Conservation (phyloP, 116 monocot genomes). For the Cymodocea nodosa region DNA sequence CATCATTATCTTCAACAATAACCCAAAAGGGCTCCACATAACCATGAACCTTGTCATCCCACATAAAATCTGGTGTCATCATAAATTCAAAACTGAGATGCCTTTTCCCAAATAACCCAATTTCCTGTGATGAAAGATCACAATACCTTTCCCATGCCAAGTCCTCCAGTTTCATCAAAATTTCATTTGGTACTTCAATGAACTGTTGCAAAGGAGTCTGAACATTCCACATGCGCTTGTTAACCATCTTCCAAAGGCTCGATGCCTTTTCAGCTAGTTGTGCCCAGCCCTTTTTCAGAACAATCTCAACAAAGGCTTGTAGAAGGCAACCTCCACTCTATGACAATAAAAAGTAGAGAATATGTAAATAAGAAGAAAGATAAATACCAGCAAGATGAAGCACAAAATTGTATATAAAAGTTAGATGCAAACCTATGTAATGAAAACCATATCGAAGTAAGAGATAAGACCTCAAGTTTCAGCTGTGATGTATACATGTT, state of each 20-base stretch:
- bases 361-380: neutral
- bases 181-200: conserved; percentile 78
- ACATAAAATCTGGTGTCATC: conserved; percentile 89
- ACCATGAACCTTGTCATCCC: conserved; percentile 96
- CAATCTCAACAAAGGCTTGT: conserved; percentile 87
- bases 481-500: conserved; percentile 83
- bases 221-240: conserved; percentile 94
- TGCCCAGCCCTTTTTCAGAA: conserved; percentile 91
- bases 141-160: conserved; percentile 92
- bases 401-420: neutral
- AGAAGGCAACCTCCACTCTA: conserved; percentile 93
- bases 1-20: conserved; percentile 96
- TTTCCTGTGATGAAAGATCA: conserved; percentile 79
- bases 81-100: conserved; percentile 82
- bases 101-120: too few relatives aligned
- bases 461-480: conserved; percentile 87
- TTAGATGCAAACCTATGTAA: conserved; percentile 52
- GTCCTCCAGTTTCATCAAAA: conserved; percentile 90
- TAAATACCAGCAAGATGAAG: neutral
- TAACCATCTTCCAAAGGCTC: conserved; percentile 93
- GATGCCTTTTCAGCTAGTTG: conserved; percentile 85
- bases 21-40: conserved; percentile 98
- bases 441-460: conserved; percentile 98
- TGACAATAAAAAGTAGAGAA: conserved; percentile 8
- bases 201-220: conserved; percentile 94